Evolutionary conservation across 345 rosid genomes (phyloP).

Genomic region (Corymbia maculata): DNA sequence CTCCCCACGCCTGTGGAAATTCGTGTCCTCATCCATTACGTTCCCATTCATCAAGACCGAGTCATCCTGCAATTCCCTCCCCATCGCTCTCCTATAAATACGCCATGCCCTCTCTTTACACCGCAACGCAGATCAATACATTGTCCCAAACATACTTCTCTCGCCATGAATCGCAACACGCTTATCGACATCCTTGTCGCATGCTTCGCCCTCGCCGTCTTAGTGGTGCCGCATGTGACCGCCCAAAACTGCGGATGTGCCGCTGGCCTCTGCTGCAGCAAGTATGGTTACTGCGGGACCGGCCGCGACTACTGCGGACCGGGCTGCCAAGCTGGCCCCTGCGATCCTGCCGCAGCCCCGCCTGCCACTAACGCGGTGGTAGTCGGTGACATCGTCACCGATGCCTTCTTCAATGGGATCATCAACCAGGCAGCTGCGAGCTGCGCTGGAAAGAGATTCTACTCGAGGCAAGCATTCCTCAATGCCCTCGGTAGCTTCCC

Average conservation of each 20-base stretch:
- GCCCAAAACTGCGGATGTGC: slow-evolving; percentile 38
- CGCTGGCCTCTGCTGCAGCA: slow-evolving; percentile 26
- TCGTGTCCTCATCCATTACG: neutral
- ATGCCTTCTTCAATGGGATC: slow-evolving; percentile 45
- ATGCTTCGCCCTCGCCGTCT: neutral
- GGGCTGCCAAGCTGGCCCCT: slow-evolving; percentile 51
- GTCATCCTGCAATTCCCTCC: neutral
- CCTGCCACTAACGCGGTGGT: slow-evolving; percentile 9
- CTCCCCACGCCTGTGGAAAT: neutral
- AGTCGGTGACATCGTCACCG: slow-evolving; percentile 29
- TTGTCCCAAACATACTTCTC: neutral
- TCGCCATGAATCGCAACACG: neutral
- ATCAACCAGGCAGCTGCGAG: slow-evolving; percentile 27
- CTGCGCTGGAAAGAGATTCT: slow-evolving; percentile 54
- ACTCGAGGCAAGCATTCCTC: slow-evolving; percentile 46
- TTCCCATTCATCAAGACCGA: neutral
- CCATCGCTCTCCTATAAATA: neutral
- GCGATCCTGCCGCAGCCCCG: slow-evolving; percentile 23
- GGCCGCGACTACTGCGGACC: slow-evolving; percentile 27
- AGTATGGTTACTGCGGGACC: slow-evolving; percentile 28
- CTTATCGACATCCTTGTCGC: neutral
- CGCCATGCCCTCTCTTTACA: neutral
- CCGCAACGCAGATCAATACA: neutral
- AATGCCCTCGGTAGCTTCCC: slow-evolving; percentile 35
- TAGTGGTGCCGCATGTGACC: neutral